A percentile compares a stretch with the other conserved stretches of the same genome.
Evolutionary conservation across 176 grass and related monocot species (phyloP).

Genomic region (Carex cristatella): DNA sequence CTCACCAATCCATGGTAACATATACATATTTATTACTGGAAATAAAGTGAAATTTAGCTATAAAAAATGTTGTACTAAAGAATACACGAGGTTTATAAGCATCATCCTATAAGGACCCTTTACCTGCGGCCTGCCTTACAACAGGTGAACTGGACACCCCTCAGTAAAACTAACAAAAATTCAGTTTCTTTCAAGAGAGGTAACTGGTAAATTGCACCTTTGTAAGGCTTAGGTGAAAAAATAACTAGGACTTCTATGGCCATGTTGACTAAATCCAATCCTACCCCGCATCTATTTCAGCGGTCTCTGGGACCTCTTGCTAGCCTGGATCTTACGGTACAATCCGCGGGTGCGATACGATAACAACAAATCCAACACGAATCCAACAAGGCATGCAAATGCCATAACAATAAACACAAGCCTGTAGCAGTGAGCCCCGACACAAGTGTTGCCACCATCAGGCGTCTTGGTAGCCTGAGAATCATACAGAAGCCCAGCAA

Average conservation of each 20-base stretch:
- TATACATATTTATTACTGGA: not conserved
- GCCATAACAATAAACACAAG: conserved; percentile 82
- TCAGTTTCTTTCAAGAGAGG: not conserved
- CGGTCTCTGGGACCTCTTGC: conserved; percentile 40
- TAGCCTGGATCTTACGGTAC: conserved; percentile 69
- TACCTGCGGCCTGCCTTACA: not conserved
- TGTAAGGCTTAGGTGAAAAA: not conserved
- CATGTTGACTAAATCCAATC: not conserved
- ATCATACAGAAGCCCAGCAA: conserved; percentile 85
- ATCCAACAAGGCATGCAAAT: conserved; percentile 51
- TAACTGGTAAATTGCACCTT: not conserved
- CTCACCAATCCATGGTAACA: not conserved
- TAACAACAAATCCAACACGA: conserved; percentile 66
- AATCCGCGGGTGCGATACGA: conserved; percentile 56
- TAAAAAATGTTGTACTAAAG: not conserved
- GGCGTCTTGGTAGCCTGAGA: conserved; percentile 61
- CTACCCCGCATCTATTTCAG: not conserved
- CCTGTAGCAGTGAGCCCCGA: conserved; percentile 84
- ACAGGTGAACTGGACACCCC: not conserved
- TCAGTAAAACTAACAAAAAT: not conserved
- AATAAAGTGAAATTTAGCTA: not conserved
- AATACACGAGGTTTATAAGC: not conserved
- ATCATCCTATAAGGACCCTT: not conserved
- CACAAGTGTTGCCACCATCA: conserved; percentile 79
- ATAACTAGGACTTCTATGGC: not conserved